These are phyloP conservation scores for Talaromyces thailandensis DNA, from an alignment of 495 filamentous ascomycete species.

Conservation along the genomic window DNA sequence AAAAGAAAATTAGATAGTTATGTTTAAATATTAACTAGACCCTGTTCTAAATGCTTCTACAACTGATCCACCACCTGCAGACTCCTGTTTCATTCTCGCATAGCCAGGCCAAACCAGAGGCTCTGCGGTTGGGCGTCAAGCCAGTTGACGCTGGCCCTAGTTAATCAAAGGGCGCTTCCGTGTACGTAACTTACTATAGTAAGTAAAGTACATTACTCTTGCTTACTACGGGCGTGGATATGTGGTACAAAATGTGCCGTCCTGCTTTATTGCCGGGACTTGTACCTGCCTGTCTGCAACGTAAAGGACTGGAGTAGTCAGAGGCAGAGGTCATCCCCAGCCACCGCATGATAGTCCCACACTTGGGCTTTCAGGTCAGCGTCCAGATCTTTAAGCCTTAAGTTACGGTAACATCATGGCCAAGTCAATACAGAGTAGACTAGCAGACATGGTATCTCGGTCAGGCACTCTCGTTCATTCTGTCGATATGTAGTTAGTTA, in stretches of 20 bases:
- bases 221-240: no score
- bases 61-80: neutral
- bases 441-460: neutral
- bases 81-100: neutral
- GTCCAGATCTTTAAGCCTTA: neutral
- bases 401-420: no score
- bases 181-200: no score
- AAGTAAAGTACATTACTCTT: no score
- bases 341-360: slow-evolving; percentile 1
- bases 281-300: neutral
- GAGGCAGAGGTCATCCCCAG: neutral
- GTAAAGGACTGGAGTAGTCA: neutral
- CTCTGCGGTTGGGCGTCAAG: slow-evolving; percentile 5
- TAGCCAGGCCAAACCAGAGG: neutral
- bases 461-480: neutral
- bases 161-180: neutral
- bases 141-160: neutral
- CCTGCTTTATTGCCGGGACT: neutral
- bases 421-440: no score
- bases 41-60: neutral
- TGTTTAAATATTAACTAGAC: neutral
- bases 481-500: neutral
- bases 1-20: neutral
- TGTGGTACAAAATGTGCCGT: neutral
- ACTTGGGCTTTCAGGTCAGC: neutral